Conservation (phyloP, 2,329 filamentous ascomycete species). For the Talaromyces sp. region DNA sequence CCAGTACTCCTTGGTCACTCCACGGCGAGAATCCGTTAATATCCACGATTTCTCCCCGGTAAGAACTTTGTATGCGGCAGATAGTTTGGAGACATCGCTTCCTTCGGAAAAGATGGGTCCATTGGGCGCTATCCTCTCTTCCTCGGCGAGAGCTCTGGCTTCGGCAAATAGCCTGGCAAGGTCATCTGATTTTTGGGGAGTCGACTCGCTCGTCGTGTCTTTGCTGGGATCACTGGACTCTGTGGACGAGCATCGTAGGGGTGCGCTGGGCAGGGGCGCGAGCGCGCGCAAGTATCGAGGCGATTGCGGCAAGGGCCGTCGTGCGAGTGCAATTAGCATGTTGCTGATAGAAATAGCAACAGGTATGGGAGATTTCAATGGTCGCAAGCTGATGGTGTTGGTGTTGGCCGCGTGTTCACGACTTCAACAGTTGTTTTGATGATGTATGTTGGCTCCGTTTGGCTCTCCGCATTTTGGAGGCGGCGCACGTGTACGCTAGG, state of each 20-base stretch:
- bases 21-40: conserved; percentile 27
- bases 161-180: no score
- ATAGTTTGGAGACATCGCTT: background rate
- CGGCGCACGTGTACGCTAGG: no score
- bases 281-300: background rate
- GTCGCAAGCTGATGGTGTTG: background rate
- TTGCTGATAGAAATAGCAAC: background rate
- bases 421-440: no score
- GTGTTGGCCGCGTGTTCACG: background rate
- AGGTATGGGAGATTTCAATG: background rate
- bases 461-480: no score
- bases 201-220: background rate
- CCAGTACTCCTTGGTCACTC: conserved; percentile 32
- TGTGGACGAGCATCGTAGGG: background rate
- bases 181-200: background rate
- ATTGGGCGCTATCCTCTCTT: no score
- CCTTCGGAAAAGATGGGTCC: background rate
- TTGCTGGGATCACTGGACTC: background rate
- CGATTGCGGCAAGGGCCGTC: background rate
- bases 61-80: conserved; percentile 11
- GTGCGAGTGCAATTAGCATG: background rate
- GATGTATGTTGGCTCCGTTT: no score
- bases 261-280: background rate
- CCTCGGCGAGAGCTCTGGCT: no score
- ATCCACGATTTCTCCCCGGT: conserved; percentile 24